Percentiles rank a stretch among this genome's conserved stretches.
Conservation (phyloP, 2,329 filamentous ascomycete species). For the Aspergillus terreus region DNA sequence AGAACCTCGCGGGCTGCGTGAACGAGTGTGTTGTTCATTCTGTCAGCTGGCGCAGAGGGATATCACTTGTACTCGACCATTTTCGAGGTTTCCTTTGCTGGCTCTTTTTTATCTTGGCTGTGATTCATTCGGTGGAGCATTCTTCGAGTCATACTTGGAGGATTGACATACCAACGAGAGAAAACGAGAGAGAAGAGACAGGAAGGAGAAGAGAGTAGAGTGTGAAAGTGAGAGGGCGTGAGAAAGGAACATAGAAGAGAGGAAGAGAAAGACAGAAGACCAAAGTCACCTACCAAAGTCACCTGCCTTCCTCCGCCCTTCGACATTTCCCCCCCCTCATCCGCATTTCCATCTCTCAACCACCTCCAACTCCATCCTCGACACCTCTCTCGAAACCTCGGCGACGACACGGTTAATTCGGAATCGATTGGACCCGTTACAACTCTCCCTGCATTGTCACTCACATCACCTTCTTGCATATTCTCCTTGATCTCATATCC, state of each 20-base stretch:
- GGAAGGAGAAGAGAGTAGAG: not conserved
- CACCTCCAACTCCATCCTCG: not conserved
- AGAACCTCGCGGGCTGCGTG: not conserved
- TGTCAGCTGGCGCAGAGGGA: not conserved
- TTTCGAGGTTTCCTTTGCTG: not conserved
- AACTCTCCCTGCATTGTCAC: not conserved
- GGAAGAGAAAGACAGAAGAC: not conserved
- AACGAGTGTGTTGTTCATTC: not conserved
- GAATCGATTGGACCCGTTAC: too few relatives aligned
- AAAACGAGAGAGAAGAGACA: not conserved
- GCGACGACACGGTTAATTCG: too few relatives aligned
- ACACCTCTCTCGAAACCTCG: too few relatives aligned
- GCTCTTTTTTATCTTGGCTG: not conserved
- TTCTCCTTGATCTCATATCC: constrained; percentile 15
- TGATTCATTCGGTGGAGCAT: not conserved
- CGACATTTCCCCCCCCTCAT: not conserved
- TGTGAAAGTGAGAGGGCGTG: not conserved
- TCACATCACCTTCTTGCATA: constrained; percentile 6
- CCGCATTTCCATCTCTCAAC: constrained; percentile 1
- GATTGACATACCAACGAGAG: not conserved
- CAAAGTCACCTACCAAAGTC: not conserved
- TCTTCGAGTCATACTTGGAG: not conserved
- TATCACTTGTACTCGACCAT: not conserved
- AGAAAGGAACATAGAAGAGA: not conserved
- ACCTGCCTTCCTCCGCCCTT: not conserved